Evolutionary conservation across 495 filamentous ascomycete genomes (phyloP).

Genomic region (Penicillium turbatum): DNA sequence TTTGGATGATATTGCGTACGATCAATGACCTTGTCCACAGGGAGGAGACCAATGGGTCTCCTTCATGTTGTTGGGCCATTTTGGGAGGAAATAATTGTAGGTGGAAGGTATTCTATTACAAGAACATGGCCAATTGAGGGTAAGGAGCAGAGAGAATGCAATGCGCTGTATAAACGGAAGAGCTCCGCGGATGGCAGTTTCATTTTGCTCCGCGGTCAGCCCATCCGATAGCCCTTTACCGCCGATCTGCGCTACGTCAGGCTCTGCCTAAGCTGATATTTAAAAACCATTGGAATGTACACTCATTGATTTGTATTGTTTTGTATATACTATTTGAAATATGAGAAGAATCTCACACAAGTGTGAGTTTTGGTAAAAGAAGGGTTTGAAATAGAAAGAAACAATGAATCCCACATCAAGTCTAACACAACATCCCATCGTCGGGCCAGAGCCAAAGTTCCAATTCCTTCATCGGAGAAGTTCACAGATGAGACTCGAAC

Average conservation of each 20-base stretch:
- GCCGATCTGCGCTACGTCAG: slow-evolving; percentile 15
- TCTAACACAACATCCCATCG: background rate
- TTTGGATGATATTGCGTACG: slow-evolving; percentile 21
- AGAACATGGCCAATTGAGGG: slow-evolving; percentile 9
- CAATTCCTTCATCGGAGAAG: background rate
- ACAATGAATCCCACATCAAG: background rate
- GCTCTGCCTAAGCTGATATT: background rate
- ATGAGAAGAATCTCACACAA: background rate
- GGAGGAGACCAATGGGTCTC: slow-evolving; percentile 39
- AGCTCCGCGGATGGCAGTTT: slow-evolving; percentile 27
- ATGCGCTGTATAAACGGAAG: background rate
- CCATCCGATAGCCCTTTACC: slow-evolving; percentile 21
- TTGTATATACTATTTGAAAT: slow-evolving; percentile 1
- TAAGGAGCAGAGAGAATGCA: background rate
- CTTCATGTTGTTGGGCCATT: slow-evolving; percentile 33
- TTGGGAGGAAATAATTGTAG: background rate
- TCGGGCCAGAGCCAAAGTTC: background rate
- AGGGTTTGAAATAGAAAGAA: background rate
- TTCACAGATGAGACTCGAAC: background rate
- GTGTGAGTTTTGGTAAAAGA: background rate
- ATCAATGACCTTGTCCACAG: slow-evolving; percentile 45
- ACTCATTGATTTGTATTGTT: slow-evolving; percentile 1
- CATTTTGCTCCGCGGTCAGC: slow-evolving; percentile 29
- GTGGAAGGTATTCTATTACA: slow-evolving; percentile 3
- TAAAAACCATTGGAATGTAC: background rate